Percentiles rank a stretch among this genome's conserved stretches.
Conservation (phyloP, 257 asterid genomes). For the Solanum bukasovii region DNA sequence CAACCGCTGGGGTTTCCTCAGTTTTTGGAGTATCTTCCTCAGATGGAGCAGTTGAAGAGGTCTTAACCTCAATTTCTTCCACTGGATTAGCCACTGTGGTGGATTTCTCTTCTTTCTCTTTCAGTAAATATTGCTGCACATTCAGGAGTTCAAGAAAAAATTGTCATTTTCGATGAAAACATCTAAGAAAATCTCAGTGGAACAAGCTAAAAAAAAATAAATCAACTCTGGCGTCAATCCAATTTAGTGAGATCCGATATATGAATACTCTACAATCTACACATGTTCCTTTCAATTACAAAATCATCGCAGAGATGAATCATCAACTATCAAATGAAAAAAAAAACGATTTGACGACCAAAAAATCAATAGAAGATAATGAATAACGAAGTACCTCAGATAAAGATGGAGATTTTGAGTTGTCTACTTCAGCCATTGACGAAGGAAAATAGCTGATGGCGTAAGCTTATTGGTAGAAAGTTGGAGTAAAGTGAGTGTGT, state of each 20-base stretch:
- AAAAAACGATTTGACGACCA: background rate
- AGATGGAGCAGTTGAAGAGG: slow-evolving; percentile 17
- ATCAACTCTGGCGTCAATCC: background rate
- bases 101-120: slow-evolving; percentile 33
- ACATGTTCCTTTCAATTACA: background rate
- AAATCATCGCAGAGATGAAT: background rate
- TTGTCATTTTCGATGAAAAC: background rate
- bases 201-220: background rate
- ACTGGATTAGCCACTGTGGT: slow-evolving; percentile 21
- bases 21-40: slow-evolving; percentile 27
- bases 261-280: background rate
- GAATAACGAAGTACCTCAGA: slow-evolving; percentile 29
- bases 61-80: slow-evolving; percentile 37
- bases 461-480: background rate
- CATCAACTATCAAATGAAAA: background rate
- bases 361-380: background rate
- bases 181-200: background rate
- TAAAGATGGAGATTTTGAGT: slow-evolving; percentile 34
- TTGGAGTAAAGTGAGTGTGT: background rate
- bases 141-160: background rate
- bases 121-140: slow-evolving; percentile 60
- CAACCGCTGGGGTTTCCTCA: slow-evolving; percentile 37
- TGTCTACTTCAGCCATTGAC: slow-evolving; percentile 52
- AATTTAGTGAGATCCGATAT: background rate
- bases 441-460: background rate